Evolutionary conservation across 768 basidiomycete genomes (phyloP).

Genomic region (Pholiota molesta): DNA sequence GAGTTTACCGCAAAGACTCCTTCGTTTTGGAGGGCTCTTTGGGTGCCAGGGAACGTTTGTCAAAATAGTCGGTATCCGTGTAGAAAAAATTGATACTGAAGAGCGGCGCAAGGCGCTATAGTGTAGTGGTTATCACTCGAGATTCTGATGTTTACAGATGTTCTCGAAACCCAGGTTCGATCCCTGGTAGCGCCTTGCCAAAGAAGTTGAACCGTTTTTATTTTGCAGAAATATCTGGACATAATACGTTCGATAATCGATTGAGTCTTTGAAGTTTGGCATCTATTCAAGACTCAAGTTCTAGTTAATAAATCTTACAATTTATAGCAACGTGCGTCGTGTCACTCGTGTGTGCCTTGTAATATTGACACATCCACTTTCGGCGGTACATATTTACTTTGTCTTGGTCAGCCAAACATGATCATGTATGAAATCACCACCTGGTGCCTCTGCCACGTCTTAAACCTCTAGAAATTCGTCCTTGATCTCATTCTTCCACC

Average conservation of each 20-base stretch:
- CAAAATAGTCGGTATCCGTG: too few species aligned
- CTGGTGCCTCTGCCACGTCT: conserved; percentile 22
- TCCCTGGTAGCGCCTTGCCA: conserved; percentile 29
- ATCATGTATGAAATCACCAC: conserved; percentile 20
- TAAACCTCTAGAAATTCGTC: neutral
- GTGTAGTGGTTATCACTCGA: conserved; percentile 33
- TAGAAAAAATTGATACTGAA: too few species aligned
- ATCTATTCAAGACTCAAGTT: too few species aligned
- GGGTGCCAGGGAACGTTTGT: too few species aligned
- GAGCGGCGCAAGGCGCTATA: conserved; percentile 22
- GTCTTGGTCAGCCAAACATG: conserved; percentile 20
- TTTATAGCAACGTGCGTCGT: too few species aligned
- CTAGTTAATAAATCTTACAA: too few species aligned
- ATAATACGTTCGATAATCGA: too few species aligned
- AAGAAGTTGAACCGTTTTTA: too few species aligned
- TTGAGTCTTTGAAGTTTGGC: neutral
- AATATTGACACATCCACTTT: neutral
- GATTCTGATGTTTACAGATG: conserved; percentile 21
- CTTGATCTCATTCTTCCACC: neutral
- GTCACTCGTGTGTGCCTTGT: too few species aligned
- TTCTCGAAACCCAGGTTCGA: conserved; percentile 33
- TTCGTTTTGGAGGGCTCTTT: too few species aligned
- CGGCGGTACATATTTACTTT: conserved; percentile 9
- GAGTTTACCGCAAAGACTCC: too few species aligned
- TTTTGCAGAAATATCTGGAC: neutral